Evolutionary conservation across 805 yeast species (phyloP), one percentile per base, ranked within the genome.

Genomic region (Lipomyces chichibuensis): DNA sequence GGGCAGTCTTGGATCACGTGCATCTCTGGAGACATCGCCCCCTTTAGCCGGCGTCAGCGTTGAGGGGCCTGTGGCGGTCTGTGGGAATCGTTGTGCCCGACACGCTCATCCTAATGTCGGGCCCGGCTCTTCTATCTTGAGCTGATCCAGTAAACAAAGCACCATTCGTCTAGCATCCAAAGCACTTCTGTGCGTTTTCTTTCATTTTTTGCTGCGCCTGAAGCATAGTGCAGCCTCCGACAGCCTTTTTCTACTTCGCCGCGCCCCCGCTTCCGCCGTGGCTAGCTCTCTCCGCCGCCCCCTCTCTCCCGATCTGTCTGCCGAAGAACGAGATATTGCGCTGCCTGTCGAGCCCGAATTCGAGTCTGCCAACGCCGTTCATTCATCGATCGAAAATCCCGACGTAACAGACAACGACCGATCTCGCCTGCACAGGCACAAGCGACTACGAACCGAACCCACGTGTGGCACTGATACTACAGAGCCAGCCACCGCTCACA

Each of bases 241-340:
- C 14, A 17, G 43, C 57, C 6, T 55, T 55, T 20, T 27, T 27
- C 23, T 55, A 27, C 25, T 13, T 43, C 46, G 59, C 59, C 53
- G 55, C n/a, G 59, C 57, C n/a, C 29, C 58, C 13, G 17, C 32
- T 29, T 53, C 63, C 65, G 58, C 57, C 58, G 65, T 60, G 69
- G 69, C 69, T 46, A 63, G 54, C 60, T 43, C 62, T 23, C 27
- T 17, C 52, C 63, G 69, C 52, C 69, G 63, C 56, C 69, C 60
- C 9, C 64, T 23, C 37, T 53, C 65, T 43, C 51, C 57, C 17
- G 62, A 59, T 64, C 55, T 33, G 59, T 27, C 37, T 51, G 53
- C 32, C 56, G 57, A 52, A 46, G 63, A 39, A 46, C 52, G 37
- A 8, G 57, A 29, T 7, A 9, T 32, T 33, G 57, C 57, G 4